Evolutionary conservation across 2,329 filamentous ascomycete species (phyloP), one percentile per base, ranked within the genome.

Genomic region (Sporothrix brunneoviolacea): DNA sequence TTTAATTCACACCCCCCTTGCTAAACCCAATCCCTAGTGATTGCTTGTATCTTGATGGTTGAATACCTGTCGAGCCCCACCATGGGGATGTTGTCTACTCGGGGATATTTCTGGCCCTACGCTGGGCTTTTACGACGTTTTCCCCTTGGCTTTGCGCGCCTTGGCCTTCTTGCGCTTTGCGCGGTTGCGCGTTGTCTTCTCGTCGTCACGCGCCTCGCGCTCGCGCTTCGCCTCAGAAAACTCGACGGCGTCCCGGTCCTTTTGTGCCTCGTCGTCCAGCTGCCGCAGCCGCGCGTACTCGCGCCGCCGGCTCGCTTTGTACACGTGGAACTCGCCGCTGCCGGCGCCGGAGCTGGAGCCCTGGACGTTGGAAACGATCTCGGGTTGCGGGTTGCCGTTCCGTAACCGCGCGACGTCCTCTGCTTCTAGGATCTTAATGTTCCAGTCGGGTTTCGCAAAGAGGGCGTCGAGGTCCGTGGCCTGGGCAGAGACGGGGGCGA

Each of bases 291-390:
- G 77, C 77, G 97, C 93, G 72, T 96, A 95, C 72, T 98, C 93
- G 55, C 93, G 78, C 65, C 93, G 77, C 48, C 93, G 78, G 65
- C 86, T 89, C 16, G 93, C 93, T 70, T 98, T 98, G 81, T 98
- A 98, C 35, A 98, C 93, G 70, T 98, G 93, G 67, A 98, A 98
- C 70, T 98, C 93, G 63, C 93, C 93, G 1, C 82, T 88, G 12
- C 93, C 93, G 6, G 93, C 93, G 60, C 93, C 93, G 0, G 93
- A 93, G 56, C 82, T 88, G 16, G 88, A 95, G 8, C 93, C 93
- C 67, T 97, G 93, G 1, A 98, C 93, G 66, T 97, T 98, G 58
- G 91, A 85, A 53, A 98, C 90, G 57, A 98, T 95, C 65, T 98
- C 93, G 3, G 89, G 88, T n/a, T n/a, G 0, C 87, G 86, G 41